phyloP scores from a whole-genome alignment of 257 asterid genomes.

The Solanum sparsipilum region DNA sequence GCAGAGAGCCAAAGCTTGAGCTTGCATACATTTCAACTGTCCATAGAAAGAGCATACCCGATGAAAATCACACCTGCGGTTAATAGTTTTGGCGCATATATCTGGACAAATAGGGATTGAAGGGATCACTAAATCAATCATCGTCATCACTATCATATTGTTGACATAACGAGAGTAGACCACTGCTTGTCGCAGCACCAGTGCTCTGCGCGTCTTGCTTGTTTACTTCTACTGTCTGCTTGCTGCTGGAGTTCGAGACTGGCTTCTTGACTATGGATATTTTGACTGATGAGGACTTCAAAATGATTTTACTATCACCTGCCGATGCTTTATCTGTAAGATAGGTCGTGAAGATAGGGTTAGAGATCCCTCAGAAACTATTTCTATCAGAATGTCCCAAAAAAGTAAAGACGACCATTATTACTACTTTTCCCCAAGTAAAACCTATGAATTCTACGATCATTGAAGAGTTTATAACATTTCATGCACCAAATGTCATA shows the following conservation, averaged over 20 bases:
- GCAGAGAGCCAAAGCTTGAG: neutral
- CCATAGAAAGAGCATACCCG: neutral
- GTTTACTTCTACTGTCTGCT: neutral
- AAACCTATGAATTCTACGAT: neutral
- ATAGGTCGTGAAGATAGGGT: neutral
- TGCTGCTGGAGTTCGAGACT: slow-evolving; percentile 1
- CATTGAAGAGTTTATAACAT: neutral
- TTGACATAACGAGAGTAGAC: slow-evolving; percentile 42
- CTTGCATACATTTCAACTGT: neutral
- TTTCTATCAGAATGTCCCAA: neutral
- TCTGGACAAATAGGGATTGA: neutral
- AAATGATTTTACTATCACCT: neutral
- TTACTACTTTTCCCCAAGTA: neutral
- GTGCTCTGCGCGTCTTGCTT: slow-evolving; percentile 6
- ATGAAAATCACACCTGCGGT: neutral
- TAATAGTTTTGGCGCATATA: neutral
- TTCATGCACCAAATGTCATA: neutral
- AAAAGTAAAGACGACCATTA: neutral
- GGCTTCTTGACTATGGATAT: slow-evolving; percentile 43
- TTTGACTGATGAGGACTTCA: slow-evolving; percentile 23
- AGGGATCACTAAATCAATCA: neutral
- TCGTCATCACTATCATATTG: slow-evolving; percentile 54
- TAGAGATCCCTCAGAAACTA: neutral
- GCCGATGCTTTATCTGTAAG: slow-evolving; percentile 9
- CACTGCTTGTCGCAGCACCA: slow-evolving; percentile 4